Base-by-base conservation (phyloP, 139 green algal genomes). In the Chlorella sp. region DNA sequence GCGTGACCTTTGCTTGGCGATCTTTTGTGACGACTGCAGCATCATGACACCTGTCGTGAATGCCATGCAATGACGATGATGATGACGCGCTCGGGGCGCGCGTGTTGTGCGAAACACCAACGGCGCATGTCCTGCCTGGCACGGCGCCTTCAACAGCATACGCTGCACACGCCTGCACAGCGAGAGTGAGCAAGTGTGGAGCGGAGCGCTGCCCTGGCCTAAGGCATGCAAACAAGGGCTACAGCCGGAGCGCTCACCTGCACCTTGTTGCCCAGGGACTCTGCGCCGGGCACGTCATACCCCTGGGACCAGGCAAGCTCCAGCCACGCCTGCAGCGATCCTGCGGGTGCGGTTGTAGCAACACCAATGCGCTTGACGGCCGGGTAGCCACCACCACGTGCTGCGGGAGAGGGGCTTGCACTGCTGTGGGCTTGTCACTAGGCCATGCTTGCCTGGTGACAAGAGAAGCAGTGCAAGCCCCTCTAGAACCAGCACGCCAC, bases 281-380 rank as follows among this genome's bases (percentile, higher is more conserved):
- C 80, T 5, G 65, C 69, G 5, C 89, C 89, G 26, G 70, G 26
- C 0, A 23, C 50, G 67, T 94, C 89, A 71, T 80, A 94, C 1
- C 89, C 89, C 0, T 61, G 70, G 0, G 31, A 67, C 80, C 78
- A 83, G 3, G 78, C 78, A 5, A 31, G 62, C 55, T 93, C 88
- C 33, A 94, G 60, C 87, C 88, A 91, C 0, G 89, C 88, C 64
- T 85, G 75, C 59, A 93, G 72, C 0, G 85, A 88, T 5, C 62
- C 79, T 55, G 17, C 10, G 42, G 42, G 10, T 55, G 42, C 17
- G 10, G 42, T 55, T 10, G 10, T 26, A 55, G 42, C 42, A 55
- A 55, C n/a, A n/a, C n/a, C n/a, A n/a, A n/a, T n/a, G n/a, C n/a
- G n/a, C n/a, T n/a, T n/a, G n/a, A n/a, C n/a, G n/a, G n/a, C n/a